Percentiles rank a stretch among this genome's conserved stretches.
Evolutionary conservation across 2,329 filamentous ascomycete genomes (phyloP).

Genomic region (Beauveria asiatica): DNA sequence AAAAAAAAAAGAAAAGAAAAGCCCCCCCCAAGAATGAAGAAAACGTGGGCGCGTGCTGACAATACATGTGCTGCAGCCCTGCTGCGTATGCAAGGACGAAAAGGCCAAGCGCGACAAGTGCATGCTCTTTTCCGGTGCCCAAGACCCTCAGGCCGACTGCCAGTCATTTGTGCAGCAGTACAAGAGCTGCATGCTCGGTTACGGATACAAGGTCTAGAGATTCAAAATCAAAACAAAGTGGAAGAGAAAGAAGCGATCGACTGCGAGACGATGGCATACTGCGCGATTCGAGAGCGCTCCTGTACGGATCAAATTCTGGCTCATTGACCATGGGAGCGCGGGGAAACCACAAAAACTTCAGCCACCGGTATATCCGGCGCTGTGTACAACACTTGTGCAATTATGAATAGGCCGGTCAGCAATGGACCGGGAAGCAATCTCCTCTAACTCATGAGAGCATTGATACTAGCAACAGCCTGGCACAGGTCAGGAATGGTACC

Average conservation of each 20-base stretch:
- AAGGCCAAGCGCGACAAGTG: conserved; percentile 92
- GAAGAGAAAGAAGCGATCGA: not conserved
- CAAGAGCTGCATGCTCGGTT: conserved; percentile 84
- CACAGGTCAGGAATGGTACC: not conserved
- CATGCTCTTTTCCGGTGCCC: conserved; percentile 89
- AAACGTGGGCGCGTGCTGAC: not conserved
- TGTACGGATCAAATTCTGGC: not conserved
- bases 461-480: not conserved
- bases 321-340: not conserved
- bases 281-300: not conserved
- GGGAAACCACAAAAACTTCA: not conserved
- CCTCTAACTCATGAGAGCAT: conserved; percentile 1
- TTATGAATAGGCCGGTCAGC: not conserved
- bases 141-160: conserved; percentile 79
- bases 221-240: conserved; percentile 14
- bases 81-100: conserved; percentile 95
- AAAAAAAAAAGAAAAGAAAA: too few species aligned
- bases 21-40: too few species aligned
- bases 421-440: not conserved
- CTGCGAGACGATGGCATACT: not conserved
- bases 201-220: conserved; percentile 66
- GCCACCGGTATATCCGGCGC: not conserved
- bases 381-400: conserved; percentile 20
- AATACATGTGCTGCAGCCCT: conserved; percentile 52
- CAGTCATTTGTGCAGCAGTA: conserved; percentile 76